Evolutionary conservation across 345 rosid genomes (phyloP).

Genomic region (Zanthoxylum bungeanum): DNA sequence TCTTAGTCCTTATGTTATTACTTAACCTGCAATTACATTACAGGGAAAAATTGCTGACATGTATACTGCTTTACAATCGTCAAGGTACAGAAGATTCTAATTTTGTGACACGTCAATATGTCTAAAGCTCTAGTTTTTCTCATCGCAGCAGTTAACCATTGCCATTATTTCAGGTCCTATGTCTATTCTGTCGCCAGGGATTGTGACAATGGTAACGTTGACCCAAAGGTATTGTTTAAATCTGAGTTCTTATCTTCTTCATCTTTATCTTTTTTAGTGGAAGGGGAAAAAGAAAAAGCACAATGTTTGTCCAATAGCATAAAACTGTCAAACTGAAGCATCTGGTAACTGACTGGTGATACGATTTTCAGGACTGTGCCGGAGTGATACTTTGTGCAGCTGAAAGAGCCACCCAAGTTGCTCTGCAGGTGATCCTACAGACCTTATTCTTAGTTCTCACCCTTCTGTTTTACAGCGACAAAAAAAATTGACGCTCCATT

Average conservation of each 20-base stretch:
- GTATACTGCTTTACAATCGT: slow-evolving; percentile 87
- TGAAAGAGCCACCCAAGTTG: slow-evolving; percentile 94
- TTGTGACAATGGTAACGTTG: slow-evolving; percentile 69
- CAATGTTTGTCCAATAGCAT: background rate
- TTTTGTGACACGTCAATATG: background rate
- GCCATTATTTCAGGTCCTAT: slow-evolving; percentile 58
- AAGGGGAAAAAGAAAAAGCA: background rate
- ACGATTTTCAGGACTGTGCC: slow-evolving; percentile 73
- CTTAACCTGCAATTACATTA: slow-evolving; percentile 33
- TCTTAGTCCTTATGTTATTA: slow-evolving; percentile 4
- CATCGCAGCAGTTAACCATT: background rate
- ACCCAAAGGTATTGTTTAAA: slow-evolving; percentile 55
- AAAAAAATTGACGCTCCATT: background rate
- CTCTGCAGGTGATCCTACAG: slow-evolving; percentile 68
- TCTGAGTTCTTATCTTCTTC: background rate
- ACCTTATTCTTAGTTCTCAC: background rate
- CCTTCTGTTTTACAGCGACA: background rate
- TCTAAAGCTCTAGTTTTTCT: background rate
- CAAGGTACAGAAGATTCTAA: slow-evolving; percentile 44
- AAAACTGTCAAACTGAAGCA: background rate
- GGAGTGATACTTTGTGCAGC: slow-evolving; percentile 91
- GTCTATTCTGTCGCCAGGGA: slow-evolving; percentile 86
- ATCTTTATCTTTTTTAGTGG: background rate
- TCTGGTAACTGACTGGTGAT: background rate
- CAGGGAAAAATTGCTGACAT: slow-evolving; percentile 97